These are phyloP conservation scores for Rhizophora apiculata DNA, from an alignment of 345 rosid species.

Conservation along the genomic window DNA sequence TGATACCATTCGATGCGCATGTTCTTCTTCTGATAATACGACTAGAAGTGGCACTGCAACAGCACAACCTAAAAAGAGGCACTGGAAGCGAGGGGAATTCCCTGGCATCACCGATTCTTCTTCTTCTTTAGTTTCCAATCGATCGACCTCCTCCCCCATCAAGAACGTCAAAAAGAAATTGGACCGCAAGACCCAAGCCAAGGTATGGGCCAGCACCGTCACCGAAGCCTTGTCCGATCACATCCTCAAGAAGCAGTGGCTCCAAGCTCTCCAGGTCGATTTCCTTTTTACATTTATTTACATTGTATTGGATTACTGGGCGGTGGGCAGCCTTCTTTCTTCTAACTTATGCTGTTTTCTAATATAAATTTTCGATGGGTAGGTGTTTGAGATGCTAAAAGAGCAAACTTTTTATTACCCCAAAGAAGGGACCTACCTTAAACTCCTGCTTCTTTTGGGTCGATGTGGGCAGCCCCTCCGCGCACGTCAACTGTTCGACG, in stretches of 20 bases:
- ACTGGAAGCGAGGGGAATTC: slow-evolving; percentile 74
- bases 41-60: not conserved
- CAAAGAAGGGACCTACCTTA: slow-evolving; percentile 80
- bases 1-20: slow-evolving; percentile 1
- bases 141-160: slow-evolving; percentile 40
- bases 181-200: slow-evolving; percentile 58
- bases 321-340: not conserved
- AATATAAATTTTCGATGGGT: not conserved
- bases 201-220: slow-evolving; percentile 76
- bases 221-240: slow-evolving; percentile 71
- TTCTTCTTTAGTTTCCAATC: slow-evolving; percentile 27
- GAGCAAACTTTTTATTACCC: slow-evolving; percentile 72
- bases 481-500: slow-evolving; percentile 67
- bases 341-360: too few relatives aligned
- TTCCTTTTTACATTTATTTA: not conserved
- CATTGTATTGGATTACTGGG: not conserved
- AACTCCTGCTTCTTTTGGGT: slow-evolving; percentile 70
- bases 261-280: slow-evolving; percentile 69
- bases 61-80: slow-evolving; percentile 38
- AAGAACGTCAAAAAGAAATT: slow-evolving; percentile 75
- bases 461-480: slow-evolving; percentile 58
- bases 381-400: slow-evolving; percentile 73
- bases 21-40: slow-evolving; percentile 7
- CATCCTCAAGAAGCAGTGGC: slow-evolving; percentile 76
- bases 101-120: slow-evolving; percentile 53